Conservation (phyloP, 1,284 basidiomycete genomes). For the Singerocomus inundabilis region DNA sequence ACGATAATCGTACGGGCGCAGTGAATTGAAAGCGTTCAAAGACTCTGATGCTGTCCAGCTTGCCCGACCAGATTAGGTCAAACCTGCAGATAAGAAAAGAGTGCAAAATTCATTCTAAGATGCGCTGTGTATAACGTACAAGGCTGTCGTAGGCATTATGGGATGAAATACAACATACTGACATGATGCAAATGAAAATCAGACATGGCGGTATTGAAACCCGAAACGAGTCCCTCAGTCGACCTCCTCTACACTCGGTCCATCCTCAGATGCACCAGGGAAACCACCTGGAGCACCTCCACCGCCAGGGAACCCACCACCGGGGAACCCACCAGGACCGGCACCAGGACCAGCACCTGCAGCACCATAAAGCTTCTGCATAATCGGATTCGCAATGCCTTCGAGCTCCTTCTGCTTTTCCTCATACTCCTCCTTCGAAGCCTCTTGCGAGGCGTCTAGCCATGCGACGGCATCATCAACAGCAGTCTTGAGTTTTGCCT, state of each 20-base stretch:
- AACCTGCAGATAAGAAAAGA: not conserved
- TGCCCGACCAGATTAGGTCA: not conserved
- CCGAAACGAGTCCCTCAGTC: slow-evolving; percentile 46
- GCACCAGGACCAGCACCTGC: slow-evolving; percentile 42
- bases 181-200: slow-evolving; percentile 29
- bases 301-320: slow-evolving; percentile 48
- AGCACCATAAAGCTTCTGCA: slow-evolving; percentile 87
- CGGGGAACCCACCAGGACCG: slow-evolving; percentile 40
- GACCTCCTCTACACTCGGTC: slow-evolving; percentile 88
- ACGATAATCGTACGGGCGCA: not conserved
- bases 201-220: slow-evolving; percentile 3
- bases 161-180: slow-evolving; percentile 32
- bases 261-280: slow-evolving; percentile 65
- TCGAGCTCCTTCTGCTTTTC: slow-evolving; percentile 96
- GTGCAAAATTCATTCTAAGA: slow-evolving; percentile 29
- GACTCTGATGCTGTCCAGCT: not conserved
- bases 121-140: slow-evolving; percentile 35
- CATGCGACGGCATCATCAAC: slow-evolving; percentile 87
- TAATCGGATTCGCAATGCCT: slow-evolving; percentile 87
- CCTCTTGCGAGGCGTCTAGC: slow-evolving; percentile 90
- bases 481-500: slow-evolving; percentile 79
- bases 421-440: slow-evolving; percentile 95
- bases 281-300: slow-evolving; percentile 50
- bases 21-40: not conserved
- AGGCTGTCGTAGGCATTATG: slow-evolving; percentile 29